Percentiles rank a stretch among this genome's conserved stretches.
Conservation (phyloP, 768 basidiomycete species). For the Termitomyces sp. region DNA sequence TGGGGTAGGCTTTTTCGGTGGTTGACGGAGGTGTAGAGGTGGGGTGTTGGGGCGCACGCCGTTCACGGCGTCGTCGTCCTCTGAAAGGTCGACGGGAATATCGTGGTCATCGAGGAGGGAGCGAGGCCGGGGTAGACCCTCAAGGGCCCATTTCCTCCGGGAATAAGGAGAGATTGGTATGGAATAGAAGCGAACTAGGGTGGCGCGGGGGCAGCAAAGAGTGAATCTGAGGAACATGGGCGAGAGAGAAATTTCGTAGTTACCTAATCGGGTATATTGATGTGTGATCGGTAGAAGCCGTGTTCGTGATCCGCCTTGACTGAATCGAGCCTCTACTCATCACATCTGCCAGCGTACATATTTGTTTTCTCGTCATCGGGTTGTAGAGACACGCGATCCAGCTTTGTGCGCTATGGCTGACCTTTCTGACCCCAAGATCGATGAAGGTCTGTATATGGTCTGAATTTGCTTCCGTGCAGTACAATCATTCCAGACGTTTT, state of each 20-base stretch:
- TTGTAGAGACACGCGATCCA: slow-evolving; percentile 4
- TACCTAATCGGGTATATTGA: slow-evolving; percentile 9
- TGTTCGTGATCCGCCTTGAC: slow-evolving; percentile 7
- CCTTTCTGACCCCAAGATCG: slow-evolving; percentile 70
- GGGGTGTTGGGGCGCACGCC: slow-evolving; percentile 35
- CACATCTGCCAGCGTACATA: background rate
- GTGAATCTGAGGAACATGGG: slow-evolving; percentile 25
- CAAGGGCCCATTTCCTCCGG: slow-evolving; percentile 38
- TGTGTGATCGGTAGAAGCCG: slow-evolving; percentile 26
- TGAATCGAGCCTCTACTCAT: slow-evolving; percentile 1
- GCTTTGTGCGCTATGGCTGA: slow-evolving; percentile 61
- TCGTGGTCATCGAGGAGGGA: slow-evolving; percentile 51
- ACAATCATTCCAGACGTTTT: slow-evolving; percentile 3
- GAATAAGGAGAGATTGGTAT: slow-evolving; percentile 11
- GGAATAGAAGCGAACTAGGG: slow-evolving; percentile 24
- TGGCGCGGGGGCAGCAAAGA: slow-evolving; percentile 15
- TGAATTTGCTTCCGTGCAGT: slow-evolving; percentile 2
- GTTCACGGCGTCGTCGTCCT: slow-evolving; percentile 51
- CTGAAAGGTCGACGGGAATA: slow-evolving; percentile 45
- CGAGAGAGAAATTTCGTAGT: slow-evolving; percentile 8
- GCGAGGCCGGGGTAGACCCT: slow-evolving; percentile 35
- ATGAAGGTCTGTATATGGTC: slow-evolving; percentile 50
- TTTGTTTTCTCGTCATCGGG: background rate
- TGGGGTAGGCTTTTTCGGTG: slow-evolving; percentile 43
- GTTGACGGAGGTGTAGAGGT: slow-evolving; percentile 36